Evolutionary conservation across 2,329 filamentous ascomycete species (phyloP), one percentile per base, ranked within the genome.

Genomic region (Mycosphaerella sp.): DNA sequence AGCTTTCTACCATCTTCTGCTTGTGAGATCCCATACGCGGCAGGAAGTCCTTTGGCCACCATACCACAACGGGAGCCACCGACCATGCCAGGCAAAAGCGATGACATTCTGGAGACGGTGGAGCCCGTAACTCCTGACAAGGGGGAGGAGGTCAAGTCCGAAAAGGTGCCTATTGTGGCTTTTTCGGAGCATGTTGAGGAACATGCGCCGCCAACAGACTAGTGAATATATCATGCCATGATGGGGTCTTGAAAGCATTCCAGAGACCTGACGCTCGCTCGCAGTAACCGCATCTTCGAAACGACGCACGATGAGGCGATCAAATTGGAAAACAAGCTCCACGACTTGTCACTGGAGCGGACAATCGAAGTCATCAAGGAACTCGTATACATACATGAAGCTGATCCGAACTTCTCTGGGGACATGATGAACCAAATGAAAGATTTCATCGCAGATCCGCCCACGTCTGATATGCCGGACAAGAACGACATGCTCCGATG

Each of bases 361-460:
- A 53, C 51, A 9, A 39, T 50, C 40, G 39, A 49, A 31, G 50
- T 54, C 52, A 40, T 50, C 45, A 54, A 50, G 46, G 52, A 54
- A 32, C 52, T 54, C 41, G 17, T 54, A 11, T 44, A 57, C 36
- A 56, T 53, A 23, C 56, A 59, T 39, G 54, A 59, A n/a, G 36
- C 51, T 17, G 56, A 59, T 21, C 54, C 53, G 21, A 59, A 56
- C 49, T 59, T 59, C 44, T 46, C 47, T 10, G 53, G 48, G 17
- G 46, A 45, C 23, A 51, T 47, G n/a, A 42, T 59, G 21, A 55
- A 54, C 21, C 51, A 53, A 50, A 53, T 56, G 43, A 55, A 47
- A 17, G 53, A 56, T 9, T 56, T 59, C 38, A 7, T 59, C 12
- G 54, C 45, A 34, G 50, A 53, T 23, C 53, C 50, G 17, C 52